Evolutionary conservation across 305 asterid genomes (phyloP).

Genomic region (Fraxinus sp.): DNA sequence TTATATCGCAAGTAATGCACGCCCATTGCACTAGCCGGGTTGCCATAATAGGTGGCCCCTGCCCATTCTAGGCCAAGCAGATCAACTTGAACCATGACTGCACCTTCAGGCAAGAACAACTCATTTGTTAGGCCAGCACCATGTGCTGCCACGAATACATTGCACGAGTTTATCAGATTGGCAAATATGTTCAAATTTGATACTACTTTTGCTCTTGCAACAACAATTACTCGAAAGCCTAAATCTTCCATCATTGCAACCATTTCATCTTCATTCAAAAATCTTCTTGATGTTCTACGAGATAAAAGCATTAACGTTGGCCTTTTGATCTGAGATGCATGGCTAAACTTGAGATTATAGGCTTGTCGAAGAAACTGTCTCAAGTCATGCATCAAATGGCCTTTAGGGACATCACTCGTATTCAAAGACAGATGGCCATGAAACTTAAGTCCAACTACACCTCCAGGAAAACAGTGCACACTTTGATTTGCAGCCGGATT

Average conservation of each 20-base stretch:
- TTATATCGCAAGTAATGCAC: constrained; percentile 60
- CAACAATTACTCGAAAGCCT: constrained; percentile 54
- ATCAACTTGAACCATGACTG: constrained; percentile 62
- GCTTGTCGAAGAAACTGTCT: constrained; percentile 39
- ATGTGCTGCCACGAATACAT: constrained; percentile 72
- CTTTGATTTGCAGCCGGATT: constrained; percentile 40
- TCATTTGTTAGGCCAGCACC: constrained; percentile 87
- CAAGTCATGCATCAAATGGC: constrained; percentile 31
- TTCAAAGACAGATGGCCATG: constrained; percentile 43
- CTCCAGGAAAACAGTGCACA: constrained; percentile 71
- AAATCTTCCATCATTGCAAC: constrained; percentile 49
- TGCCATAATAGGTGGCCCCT: constrained; percentile 54
- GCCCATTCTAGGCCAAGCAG: constrained; percentile 72
- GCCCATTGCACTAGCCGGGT: constrained; percentile 60
- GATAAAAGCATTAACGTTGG: constrained; percentile 53
- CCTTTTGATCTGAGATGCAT: constrained; percentile 35
- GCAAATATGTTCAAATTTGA: constrained; percentile 42
- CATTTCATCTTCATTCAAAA: constrained; percentile 56
- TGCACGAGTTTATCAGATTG: constrained; percentile 50
- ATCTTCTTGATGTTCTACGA: constrained; percentile 46
- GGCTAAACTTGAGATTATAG: constrained; percentile 26
- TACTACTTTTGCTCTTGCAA: constrained; percentile 40
- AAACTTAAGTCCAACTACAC: constrained; percentile 56
- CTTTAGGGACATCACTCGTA: constrained; percentile 34
- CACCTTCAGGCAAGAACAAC: constrained; percentile 64